These are phyloP conservation scores for Calonectria leucothoes DNA, from an alignment of 2,329 filamentous ascomycete genomes.

Conservation along the genomic window DNA sequence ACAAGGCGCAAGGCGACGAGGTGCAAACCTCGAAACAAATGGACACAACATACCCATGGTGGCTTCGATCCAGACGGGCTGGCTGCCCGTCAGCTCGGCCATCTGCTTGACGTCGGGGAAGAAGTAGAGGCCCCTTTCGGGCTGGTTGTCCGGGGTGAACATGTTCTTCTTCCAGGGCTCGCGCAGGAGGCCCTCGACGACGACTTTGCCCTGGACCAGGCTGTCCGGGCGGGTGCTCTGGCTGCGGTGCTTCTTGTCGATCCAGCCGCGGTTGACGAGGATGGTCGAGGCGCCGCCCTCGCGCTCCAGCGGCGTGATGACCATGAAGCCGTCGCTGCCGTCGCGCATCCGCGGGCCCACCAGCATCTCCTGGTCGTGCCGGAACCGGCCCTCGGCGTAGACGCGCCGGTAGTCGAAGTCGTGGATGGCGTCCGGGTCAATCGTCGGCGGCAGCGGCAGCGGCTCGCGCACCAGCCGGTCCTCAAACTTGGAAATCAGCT, in stretches of 20 bases:
- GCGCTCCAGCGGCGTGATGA: slow-evolving; percentile 90
- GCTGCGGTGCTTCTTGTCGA: slow-evolving; percentile 77
- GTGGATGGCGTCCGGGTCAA: slow-evolving; percentile 83
- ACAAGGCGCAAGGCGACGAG: background rate
- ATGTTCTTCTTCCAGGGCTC: slow-evolving; percentile 98
- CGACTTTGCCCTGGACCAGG: slow-evolving; percentile 77
- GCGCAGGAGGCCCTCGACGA: slow-evolving; percentile 84
- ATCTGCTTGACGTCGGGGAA: slow-evolving; percentile 95
- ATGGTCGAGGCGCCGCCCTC: slow-evolving; percentile 74
- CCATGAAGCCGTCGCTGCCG: slow-evolving; percentile 89
- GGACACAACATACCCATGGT: slow-evolving; percentile 86
- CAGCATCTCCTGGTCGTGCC: slow-evolving; percentile 96
- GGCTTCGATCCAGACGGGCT: slow-evolving; percentile 94
- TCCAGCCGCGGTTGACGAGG: slow-evolving; percentile 92
- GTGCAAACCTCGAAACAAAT: background rate
- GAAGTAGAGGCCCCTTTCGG: slow-evolving; percentile 87
- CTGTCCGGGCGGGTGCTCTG: slow-evolving; percentile 74
- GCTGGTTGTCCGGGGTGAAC: slow-evolving; percentile 93
- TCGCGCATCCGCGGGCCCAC: slow-evolving; percentile 91
- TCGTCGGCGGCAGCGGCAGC: slow-evolving; percentile 83
- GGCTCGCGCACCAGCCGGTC: slow-evolving; percentile 89
- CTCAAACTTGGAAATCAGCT: slow-evolving; percentile 90
- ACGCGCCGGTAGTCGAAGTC: slow-evolving; percentile 96
- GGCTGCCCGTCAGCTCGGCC: slow-evolving; percentile 83
- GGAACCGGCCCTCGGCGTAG: slow-evolving; percentile 76